phyloP scores from a whole-genome alignment of 805 yeast genomes.

The Wickerhamiella vanderwaltii region DNA sequence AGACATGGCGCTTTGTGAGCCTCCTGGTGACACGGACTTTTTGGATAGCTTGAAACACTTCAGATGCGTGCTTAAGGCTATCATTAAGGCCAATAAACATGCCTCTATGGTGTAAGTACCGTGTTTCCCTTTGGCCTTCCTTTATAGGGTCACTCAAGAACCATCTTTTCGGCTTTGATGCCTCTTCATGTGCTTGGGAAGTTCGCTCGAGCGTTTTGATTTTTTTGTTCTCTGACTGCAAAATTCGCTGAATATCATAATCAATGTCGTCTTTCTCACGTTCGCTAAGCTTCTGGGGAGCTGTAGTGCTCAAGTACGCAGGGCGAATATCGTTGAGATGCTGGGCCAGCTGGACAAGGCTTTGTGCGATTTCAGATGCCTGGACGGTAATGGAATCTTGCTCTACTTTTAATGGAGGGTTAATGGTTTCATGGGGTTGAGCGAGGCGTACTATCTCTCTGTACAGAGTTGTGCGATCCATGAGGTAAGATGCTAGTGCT shows the following conservation, averaged over 20 bases:
- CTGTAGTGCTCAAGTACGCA: conserved; percentile 24
- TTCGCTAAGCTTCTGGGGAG: conserved; percentile 24
- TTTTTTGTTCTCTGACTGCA: conserved; percentile 27
- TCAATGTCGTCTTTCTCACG: conserved; percentile 31
- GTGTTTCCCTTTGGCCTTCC: conserved; percentile 23
- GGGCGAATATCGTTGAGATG: conserved; percentile 23
- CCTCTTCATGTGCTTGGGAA: conserved; percentile 6
- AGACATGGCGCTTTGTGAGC: not conserved
- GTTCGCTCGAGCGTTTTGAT: conserved; percentile 20
- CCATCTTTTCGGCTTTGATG: conserved; percentile 12
- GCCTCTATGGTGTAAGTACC: conserved; percentile 28
- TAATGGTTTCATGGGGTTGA: conserved; percentile 12
- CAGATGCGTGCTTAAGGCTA: conserved; percentile 24
- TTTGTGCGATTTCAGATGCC: conserved; percentile 18
- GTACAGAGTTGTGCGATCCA: conserved; percentile 22
- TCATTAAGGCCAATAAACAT: conserved; percentile 28
- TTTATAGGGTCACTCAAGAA: conserved; percentile 21
- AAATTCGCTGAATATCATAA: conserved; percentile 27
- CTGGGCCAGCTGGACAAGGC: conserved; percentile 17
- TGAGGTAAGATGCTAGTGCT: conserved; percentile 7
- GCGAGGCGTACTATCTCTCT: conserved; percentile 22
- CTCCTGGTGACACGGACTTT: conserved; percentile 7
- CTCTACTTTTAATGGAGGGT: not conserved
- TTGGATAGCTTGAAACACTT: conserved; percentile 11
- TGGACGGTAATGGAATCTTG: conserved; percentile 24